These are phyloP conservation scores for Apiotrichum akiyoshidainum DNA, from an alignment of 1,284 basidiomycete species.

Conservation along the genomic window DNA sequence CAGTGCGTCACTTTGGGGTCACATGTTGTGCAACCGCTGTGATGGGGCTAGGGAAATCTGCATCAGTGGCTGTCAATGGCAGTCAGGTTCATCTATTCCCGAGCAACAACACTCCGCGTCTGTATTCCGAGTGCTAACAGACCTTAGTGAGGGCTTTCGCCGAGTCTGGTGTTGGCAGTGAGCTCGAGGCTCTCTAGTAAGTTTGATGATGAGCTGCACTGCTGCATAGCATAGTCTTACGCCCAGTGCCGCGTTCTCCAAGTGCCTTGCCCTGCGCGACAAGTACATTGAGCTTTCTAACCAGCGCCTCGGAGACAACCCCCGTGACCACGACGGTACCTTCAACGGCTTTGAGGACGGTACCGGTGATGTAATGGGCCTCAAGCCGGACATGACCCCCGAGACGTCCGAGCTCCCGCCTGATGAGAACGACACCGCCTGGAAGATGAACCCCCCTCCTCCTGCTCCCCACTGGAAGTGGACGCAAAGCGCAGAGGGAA, in stretches of 20 bases:
- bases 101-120: too few relatives aligned
- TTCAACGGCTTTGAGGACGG: constrained; percentile 63
- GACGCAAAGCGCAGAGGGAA: constrained; percentile 54
- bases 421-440: constrained; percentile 42
- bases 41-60: not conserved
- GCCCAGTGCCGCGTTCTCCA: constrained; percentile 59
- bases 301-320: constrained; percentile 87
- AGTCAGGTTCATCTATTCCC: too few relatives aligned
- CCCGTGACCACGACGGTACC: constrained; percentile 75
- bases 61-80: too few relatives aligned
- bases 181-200: constrained; percentile 52
- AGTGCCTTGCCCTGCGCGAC: constrained; percentile 81
- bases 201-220: too few relatives aligned
- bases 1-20: not conserved
- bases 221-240: not conserved
- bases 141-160: constrained; percentile 40
- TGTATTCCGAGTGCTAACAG: not conserved
- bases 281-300: constrained; percentile 83
- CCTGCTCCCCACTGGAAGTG: constrained; percentile 93
- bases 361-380: constrained; percentile 63
- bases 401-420: constrained; percentile 29
- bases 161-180: constrained; percentile 50
- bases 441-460: constrained; percentile 85
- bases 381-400: constrained; percentile 61
- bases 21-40: not conserved